Conservation (phyloP, 2,329 filamentous ascomycete species). For the Trichoderma koningii region DNA sequence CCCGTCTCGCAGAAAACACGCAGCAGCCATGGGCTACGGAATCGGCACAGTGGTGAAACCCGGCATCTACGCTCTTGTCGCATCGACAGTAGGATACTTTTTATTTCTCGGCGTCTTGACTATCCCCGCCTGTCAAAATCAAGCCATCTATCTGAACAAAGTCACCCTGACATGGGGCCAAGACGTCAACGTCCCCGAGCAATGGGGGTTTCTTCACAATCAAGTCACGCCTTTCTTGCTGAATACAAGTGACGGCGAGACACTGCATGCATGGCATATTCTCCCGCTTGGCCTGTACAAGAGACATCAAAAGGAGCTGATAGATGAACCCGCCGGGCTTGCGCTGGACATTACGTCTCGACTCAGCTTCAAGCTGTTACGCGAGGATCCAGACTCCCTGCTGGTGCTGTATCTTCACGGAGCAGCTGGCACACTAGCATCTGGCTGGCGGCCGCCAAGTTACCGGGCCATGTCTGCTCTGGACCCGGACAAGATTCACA, state of each 20-base stretch:
- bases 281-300: neutral
- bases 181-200: neutral
- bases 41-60: neutral
- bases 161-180: neutral
- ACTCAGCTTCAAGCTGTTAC: neutral
- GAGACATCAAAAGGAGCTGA: neutral
- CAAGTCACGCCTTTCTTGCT: neutral
- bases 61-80: neutral
- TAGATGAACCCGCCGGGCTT: neutral
- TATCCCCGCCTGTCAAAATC: neutral
- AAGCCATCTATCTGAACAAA: neutral
- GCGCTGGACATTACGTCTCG: neutral
- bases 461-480: slow-evolving; percentile 7
- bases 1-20: neutral
- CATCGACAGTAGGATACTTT: neutral
- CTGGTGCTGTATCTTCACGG: neutral
- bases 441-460: neutral
- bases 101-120: neutral
- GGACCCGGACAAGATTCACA: neutral
- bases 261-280: neutral
- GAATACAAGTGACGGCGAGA: neutral
- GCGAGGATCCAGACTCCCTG: neutral
- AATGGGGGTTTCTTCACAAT: neutral
- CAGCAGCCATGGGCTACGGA: neutral
- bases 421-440: neutral